Evolutionary conservation across 208 protist species (phyloP), one percentile per base, ranked within the genome.

Genomic region (Wallacemonas sp.): DNA sequence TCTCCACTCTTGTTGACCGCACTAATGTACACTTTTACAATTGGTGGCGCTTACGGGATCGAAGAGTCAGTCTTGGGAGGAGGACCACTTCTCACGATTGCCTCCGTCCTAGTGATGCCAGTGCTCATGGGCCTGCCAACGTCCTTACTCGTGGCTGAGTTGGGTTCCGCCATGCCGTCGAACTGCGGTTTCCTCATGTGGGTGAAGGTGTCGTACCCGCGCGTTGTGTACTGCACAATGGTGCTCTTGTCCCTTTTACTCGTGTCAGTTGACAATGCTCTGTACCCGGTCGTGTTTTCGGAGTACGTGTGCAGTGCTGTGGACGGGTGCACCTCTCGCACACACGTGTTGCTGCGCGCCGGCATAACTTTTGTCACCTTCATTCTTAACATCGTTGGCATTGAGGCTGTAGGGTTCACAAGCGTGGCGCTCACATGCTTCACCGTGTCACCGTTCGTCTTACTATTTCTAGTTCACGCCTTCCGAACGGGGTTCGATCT

Each of bases 61-160:
- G 89, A 94, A 63, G 83, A 94, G 54, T 89, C 85, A n/a, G 85
- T 91, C 21, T 62, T 84, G 71, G 84, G 89, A 26, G 89, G 83
- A 34, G 85, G 85, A n/a, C 71, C 75, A 4, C 52, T 91, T 24
- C 65, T 94, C 19, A 85, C 78, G 0, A 78, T 94, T 26, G 10
- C 83, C 15, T 89, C 70, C 3, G 79, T 91, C 46, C 13, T 91
- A 19, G n/a, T 89, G 15, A 82, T 93, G 70, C 87, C 87, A 3
- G 24, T 91, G 22, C 38, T 93, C 24, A 87, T 93, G 78, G 84
- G 73, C 4, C 38, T 59, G 12, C 87, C 87, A 15, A 89, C 74
- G 2, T 75, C 85, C n/a, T 48, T 93, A 24, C 73, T 90, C 32
- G 87, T 93, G 54, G 70, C 82, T 0, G 83, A 93, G 76, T 34